Conservation (phyloP, 345 rosid genomes). For the Tarenaya hassleriana region DNA sequence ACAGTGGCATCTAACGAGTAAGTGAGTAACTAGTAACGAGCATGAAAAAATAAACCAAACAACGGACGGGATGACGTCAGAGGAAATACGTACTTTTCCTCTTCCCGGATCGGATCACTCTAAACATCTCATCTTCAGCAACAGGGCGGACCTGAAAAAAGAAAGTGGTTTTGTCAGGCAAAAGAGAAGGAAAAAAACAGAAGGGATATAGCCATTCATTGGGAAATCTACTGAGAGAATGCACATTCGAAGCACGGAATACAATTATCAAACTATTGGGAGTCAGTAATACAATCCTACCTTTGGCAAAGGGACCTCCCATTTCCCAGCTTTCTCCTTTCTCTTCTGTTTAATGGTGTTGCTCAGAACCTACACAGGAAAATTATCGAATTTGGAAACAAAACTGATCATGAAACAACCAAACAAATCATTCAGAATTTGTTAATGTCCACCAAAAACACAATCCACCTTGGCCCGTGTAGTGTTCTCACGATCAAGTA, state of each 20-base stretch:
- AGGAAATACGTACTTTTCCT: slow-evolving; percentile 65
- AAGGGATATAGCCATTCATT: too few species aligned
- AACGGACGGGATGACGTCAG: too few species aligned
- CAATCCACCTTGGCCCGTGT: slow-evolving; percentile 61
- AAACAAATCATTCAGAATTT: neutral
- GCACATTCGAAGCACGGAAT: too few species aligned
- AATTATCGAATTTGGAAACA: too few species aligned
- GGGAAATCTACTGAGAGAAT: too few species aligned
- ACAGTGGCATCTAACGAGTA: too few species aligned
- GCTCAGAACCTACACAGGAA: slow-evolving; percentile 59
- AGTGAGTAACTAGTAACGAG: too few species aligned
- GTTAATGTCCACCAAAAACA: neutral
- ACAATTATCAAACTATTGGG: too few species aligned
- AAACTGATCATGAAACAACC: slow-evolving; percentile 6
- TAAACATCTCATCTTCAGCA: slow-evolving; percentile 98
- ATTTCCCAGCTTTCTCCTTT: slow-evolving; percentile 93
- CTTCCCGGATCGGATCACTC: slow-evolving; percentile 84
- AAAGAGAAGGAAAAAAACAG: neutral
- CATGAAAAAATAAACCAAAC: neutral
- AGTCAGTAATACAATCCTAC: slow-evolving; percentile 35
- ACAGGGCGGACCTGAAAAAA: slow-evolving; percentile 82
- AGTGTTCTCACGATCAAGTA: slow-evolving; percentile 88
- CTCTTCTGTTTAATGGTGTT: slow-evolving; percentile 93
- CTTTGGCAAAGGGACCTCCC: slow-evolving; percentile 97
- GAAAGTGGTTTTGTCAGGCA: neutral